phyloP scores from a whole-genome alignment of 495 filamentous ascomycete genomes.

The Penicillium fimorum region DNA sequence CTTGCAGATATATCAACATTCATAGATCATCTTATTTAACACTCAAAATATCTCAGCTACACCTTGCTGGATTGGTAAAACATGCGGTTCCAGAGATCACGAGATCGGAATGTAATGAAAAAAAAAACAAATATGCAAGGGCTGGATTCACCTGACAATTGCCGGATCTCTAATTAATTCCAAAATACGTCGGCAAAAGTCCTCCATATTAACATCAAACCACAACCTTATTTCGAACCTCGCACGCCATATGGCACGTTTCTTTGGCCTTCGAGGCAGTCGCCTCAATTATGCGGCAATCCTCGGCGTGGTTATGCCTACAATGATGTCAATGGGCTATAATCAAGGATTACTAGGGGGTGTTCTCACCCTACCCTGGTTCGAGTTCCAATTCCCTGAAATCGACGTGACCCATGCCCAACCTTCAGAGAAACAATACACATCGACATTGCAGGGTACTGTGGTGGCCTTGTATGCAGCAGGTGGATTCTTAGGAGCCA shows the following conservation, averaged over 20 bases:
- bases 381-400: slow-evolving; percentile 40
- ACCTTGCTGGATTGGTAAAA: background rate
- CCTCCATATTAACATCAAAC: background rate
- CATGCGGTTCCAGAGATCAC: background rate
- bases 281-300: slow-evolving; percentile 24
- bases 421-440: slow-evolving; percentile 27
- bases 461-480: slow-evolving; percentile 28
- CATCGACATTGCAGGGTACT: slow-evolving; percentile 19
- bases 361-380: slow-evolving; percentile 26
- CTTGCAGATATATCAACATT: background rate
- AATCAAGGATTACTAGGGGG: slow-evolving; percentile 41
- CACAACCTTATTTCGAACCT: background rate
- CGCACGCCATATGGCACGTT: slow-evolving; percentile 11
- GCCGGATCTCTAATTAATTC: background rate
- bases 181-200: background rate
- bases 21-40: background rate
- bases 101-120: background rate
- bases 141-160: background rate
- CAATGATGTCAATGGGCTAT: slow-evolving; percentile 45
- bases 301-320: slow-evolving; percentile 28
- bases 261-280: slow-evolving; percentile 22
- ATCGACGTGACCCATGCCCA: slow-evolving; percentile 33
- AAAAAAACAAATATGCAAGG: slow-evolving; percentile 5
- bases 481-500: slow-evolving; percentile 23
- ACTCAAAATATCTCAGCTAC: background rate